Conservation (phyloP, 192 early-diverging fungal species). For the Chytriomyces hyalinus region DNA sequence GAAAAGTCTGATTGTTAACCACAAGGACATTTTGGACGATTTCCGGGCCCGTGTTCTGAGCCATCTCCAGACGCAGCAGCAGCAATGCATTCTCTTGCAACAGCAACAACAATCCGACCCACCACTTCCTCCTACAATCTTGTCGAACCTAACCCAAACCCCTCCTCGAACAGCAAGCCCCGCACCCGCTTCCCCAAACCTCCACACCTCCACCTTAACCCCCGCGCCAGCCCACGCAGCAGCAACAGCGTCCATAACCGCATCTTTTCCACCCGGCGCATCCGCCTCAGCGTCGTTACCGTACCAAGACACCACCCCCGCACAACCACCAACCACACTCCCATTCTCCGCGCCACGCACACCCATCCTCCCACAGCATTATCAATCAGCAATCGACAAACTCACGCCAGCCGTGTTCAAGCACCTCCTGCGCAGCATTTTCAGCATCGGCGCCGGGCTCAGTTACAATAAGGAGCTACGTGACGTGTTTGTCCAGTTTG, state of each 20-base stretch:
- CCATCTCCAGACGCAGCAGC: constrained; percentile 22
- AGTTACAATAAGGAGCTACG: constrained; percentile 47
- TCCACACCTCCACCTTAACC: too few species aligned
- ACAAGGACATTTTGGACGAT: constrained; percentile 53
- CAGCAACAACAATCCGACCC: background rate
- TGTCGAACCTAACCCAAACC: background rate
- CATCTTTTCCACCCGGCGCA: background rate
- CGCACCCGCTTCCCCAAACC: background rate
- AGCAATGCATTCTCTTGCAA: constrained; percentile 18
- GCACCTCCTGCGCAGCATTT: constrained; percentile 45
- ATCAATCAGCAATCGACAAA: constrained; percentile 32
- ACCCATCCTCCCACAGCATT: background rate
- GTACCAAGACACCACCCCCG: background rate
- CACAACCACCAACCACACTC: background rate
- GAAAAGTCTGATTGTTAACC: constrained; percentile 48
- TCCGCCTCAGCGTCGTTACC: background rate
- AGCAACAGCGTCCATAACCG: background rate
- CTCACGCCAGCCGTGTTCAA: constrained; percentile 37
- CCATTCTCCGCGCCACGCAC: background rate
- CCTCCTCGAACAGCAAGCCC: background rate
- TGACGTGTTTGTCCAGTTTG: constrained; percentile 49
- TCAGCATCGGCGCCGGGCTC: constrained; percentile 44
- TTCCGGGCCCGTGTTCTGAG: constrained; percentile 27
- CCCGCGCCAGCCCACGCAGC: too few species aligned
- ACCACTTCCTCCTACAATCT: background rate